Percentiles rank a stretch among this genome's conserved stretches.
Conservation (phyloP, 257 asterid species). For the Solanum peruvianum region DNA sequence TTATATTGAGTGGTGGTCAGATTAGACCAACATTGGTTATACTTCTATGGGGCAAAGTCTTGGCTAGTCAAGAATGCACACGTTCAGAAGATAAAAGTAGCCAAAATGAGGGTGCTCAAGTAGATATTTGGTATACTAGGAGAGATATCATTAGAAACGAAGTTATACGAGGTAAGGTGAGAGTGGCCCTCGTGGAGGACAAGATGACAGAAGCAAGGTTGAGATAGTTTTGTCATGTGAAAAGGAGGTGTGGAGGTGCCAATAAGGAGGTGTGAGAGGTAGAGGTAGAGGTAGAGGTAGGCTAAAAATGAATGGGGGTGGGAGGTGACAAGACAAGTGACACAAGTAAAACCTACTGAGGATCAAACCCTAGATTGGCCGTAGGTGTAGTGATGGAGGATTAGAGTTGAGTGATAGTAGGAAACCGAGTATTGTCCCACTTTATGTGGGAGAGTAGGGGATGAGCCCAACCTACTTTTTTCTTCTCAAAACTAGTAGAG, state of each 20-base stretch:
- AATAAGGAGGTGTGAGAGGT: background rate
- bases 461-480: background rate
- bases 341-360: background rate
- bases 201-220: background rate
- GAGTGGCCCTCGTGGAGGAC: background rate
- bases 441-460: background rate
- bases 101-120: background rate
- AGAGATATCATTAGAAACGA: background rate
- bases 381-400: background rate
- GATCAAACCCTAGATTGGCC: background rate
- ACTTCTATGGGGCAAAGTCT: background rate
- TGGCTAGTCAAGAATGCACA: background rate
- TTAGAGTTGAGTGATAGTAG: background rate
- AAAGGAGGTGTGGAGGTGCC: background rate
- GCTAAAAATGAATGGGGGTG: background rate
- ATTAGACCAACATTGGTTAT: background rate
- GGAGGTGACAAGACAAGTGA: background rate
- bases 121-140: background rate
- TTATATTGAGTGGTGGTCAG: background rate
- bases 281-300: background rate
- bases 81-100: background rate
- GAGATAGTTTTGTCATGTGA: background rate
- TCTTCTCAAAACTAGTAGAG: background rate
- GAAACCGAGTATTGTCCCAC: background rate
- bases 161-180: background rate